phyloP scores from a whole-genome alignment of 1,139 yeast genomes.

The Candida sanyaensis region DNA sequence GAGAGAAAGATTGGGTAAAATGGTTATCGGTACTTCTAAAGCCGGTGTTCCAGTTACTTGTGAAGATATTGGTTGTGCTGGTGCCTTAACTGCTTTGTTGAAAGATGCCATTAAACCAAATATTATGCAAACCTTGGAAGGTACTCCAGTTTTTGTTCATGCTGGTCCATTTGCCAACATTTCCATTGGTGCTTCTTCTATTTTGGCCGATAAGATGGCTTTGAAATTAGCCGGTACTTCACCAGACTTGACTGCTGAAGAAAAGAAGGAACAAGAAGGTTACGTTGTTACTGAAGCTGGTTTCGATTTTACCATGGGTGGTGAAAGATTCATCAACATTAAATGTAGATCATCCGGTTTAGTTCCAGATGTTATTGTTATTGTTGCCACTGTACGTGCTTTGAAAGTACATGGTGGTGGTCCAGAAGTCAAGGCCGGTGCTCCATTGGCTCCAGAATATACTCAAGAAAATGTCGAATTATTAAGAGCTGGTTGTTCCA shows the following conservation, averaged over 20 bases:
- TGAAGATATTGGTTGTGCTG: constrained; percentile 96
- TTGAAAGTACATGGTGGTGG: constrained; percentile 98
- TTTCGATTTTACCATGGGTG: constrained; percentile 99
- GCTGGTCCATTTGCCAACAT: constrained; percentile 99
- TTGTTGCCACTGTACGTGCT: constrained; percentile 97
- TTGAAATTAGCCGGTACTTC: constrained; percentile 84
- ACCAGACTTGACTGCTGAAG: constrained; percentile 47
- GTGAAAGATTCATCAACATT: constrained; percentile 95
- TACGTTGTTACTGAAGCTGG: constrained; percentile 98
- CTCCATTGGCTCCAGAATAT: constrained; percentile 85
- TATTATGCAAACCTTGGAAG: constrained; percentile 97
- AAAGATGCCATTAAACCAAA: constrained; percentile 98
- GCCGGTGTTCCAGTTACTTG: constrained; percentile 90
- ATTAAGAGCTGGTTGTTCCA: constrained; percentile 81
- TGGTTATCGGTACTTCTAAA: constrained; percentile 85
- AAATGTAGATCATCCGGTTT: constrained; percentile 94
- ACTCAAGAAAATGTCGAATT: constrained; percentile 83
- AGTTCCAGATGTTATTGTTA: constrained; percentile 87
- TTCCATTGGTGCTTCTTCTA: constrained; percentile 94
- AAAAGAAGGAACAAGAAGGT: constrained; percentile 68
- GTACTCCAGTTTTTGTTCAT: constrained; percentile 96
- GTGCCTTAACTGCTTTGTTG: constrained; percentile 92
- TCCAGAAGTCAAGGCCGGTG: constrained; percentile 96
- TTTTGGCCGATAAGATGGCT: constrained; percentile 94
- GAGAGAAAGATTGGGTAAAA: constrained; percentile 87